Evolutionary conservation across 108 stramenopile genomes (phyloP).

Genomic region (Hondaea fermentalgiana): DNA sequence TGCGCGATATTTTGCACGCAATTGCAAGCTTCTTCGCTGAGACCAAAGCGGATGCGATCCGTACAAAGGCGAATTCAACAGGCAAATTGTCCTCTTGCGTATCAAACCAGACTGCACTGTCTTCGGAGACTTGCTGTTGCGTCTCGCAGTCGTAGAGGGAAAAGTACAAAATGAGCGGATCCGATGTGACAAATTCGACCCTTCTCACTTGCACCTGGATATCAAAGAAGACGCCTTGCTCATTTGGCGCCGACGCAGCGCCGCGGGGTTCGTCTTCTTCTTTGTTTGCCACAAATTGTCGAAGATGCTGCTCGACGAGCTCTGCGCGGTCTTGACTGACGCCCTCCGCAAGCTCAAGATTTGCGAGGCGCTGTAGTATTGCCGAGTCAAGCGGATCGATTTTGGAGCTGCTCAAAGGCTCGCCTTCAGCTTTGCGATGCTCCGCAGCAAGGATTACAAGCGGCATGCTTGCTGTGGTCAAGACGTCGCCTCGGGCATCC

Average conservation of each 20-base stretch:
- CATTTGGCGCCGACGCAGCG: background rate
- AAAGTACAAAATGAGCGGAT: background rate
- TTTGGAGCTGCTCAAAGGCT: too few relatives aligned
- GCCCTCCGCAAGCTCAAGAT: too few relatives aligned
- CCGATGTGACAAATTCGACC: background rate
- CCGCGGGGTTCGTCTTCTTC: too few relatives aligned
- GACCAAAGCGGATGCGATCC: background rate
- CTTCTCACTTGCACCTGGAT: background rate
- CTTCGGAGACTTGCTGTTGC: background rate
- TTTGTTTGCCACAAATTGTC: too few relatives aligned
- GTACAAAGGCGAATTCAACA: background rate
- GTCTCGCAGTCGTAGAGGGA: background rate
- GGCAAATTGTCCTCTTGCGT: background rate
- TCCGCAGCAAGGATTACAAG: too few relatives aligned
- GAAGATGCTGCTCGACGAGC: too few relatives aligned
- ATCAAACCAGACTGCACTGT: background rate
- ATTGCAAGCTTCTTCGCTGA: background rate
- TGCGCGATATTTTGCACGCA: background rate
- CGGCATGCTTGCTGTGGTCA: too few relatives aligned
- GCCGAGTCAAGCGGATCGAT: too few relatives aligned
- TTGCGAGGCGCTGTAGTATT: too few relatives aligned
- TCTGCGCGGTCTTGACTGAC: too few relatives aligned
- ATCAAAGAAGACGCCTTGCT: background rate
- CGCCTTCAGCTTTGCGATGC: too few relatives aligned
- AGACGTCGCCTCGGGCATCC: too few relatives aligned